phyloP scores from a whole-genome alignment of 371 early-diverging fungal genomes.

The Mycotypha africana region DNA sequence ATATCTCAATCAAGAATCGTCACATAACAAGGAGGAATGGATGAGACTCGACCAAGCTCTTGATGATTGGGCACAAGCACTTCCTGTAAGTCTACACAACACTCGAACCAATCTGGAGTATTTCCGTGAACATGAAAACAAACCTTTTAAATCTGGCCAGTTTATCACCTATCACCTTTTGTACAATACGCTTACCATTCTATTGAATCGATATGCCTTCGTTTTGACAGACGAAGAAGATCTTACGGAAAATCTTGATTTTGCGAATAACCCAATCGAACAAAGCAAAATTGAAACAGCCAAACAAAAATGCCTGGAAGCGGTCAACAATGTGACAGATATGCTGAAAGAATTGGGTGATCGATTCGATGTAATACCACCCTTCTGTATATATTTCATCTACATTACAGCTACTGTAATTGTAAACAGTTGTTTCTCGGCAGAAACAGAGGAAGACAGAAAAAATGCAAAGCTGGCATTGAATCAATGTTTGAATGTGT shows the following conservation, averaged over 20 bases:
- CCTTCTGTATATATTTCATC: conserved; percentile 41
- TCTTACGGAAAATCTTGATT: conserved; percentile 24
- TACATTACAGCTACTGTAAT: conserved; percentile 50
- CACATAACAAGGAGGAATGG: conserved; percentile 30
- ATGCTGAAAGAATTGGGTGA: conserved; percentile 31
- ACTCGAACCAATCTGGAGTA: conserved; percentile 37
- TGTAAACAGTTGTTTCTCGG: conserved; percentile 43
- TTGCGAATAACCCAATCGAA: too few species aligned
- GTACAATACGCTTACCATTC: conserved; percentile 36
- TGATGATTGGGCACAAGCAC: conserved; percentile 36
- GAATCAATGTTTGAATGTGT: neutral
- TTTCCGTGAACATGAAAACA: too few species aligned
- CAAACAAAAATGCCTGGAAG: conserved; percentile 34
- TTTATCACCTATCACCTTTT: conserved; percentile 29
- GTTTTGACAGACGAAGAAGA: conserved; percentile 20
- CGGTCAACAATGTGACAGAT: conserved; percentile 42
- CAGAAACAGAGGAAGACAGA: conserved; percentile 27
- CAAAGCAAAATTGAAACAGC: conserved; percentile 32
- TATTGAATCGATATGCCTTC: conserved; percentile 40
- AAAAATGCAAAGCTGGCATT: conserved; percentile 37
- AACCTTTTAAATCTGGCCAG: too few species aligned
- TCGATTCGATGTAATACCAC: conserved; percentile 25
- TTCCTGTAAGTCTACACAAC: conserved; percentile 38
- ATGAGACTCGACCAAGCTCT: conserved; percentile 32
- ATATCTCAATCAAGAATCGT: conserved; percentile 44